These are phyloP conservation scores for Grifola frondosa DNA, from an alignment of 1,284 basidiomycete species.

Conservation along the genomic window DNA sequence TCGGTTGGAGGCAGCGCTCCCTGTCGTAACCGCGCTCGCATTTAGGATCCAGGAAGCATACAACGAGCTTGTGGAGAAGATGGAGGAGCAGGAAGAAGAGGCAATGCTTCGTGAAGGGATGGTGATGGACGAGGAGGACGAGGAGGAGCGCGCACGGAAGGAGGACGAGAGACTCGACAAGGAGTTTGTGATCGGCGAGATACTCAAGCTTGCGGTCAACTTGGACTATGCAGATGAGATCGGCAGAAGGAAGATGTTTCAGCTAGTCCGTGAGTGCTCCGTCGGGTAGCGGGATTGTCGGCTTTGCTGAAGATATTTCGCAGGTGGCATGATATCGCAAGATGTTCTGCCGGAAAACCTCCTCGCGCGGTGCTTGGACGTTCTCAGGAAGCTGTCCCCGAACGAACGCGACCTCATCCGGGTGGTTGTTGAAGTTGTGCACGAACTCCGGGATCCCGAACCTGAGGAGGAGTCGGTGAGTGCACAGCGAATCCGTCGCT, in stretches of 20 bases:
- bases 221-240: constrained; percentile 96
- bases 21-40: constrained; percentile 88
- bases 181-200: constrained; percentile 79
- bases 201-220: constrained; percentile 80
- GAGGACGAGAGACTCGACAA: constrained; percentile 61
- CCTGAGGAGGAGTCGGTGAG: constrained; percentile 45
- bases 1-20: constrained; percentile 75
- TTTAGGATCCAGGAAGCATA: constrained; percentile 84
- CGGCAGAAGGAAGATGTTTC: constrained; percentile 90
- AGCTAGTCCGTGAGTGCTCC: constrained; percentile 69
- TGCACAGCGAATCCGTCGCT: constrained; percentile 2
- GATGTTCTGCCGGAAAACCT: constrained; percentile 77
- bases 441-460: constrained; percentile 75
- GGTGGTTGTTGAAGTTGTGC: constrained; percentile 91
- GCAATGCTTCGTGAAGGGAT: constrained; percentile 37
- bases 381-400: constrained; percentile 81
- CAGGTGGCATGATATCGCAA: constrained; percentile 87
- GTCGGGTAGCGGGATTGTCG: constrained; percentile 1
- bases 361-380: constrained; percentile 83
- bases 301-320: background rate
- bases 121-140: constrained; percentile 45
- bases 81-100: constrained; percentile 44
- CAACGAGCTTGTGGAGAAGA: constrained; percentile 60
- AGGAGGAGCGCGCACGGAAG: constrained; percentile 39
- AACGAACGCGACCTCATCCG: constrained; percentile 91